A percentile compares a stretch with the other conserved stretches of the same genome.
phyloP scores from a whole-genome alignment of 495 filamentous ascomycete genomes.

The Neurospora terricola region DNA sequence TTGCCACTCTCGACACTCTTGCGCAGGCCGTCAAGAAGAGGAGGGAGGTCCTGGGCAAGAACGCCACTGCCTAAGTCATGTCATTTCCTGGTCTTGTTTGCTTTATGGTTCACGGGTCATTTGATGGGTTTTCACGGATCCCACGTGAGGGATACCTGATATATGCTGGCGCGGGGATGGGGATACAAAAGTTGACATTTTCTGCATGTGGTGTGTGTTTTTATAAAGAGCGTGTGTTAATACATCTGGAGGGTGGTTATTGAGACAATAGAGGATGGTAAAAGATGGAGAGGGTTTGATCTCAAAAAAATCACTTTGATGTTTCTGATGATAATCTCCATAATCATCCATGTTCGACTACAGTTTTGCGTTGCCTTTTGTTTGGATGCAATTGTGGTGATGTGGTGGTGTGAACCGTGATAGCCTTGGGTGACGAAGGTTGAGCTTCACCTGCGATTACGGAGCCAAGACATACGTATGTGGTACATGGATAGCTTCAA shows the following conservation, averaged over 20 bases:
- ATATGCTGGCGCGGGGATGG: neutral
- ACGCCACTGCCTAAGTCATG: conserved; percentile 5
- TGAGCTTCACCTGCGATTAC: neutral
- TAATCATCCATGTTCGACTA: neutral
- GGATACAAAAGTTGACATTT: neutral
- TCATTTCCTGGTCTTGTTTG: neutral
- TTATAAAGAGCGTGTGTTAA: neutral
- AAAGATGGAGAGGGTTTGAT: neutral
- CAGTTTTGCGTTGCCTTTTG: neutral
- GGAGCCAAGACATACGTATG: neutral
- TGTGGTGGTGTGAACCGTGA: neutral
- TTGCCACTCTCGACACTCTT: conserved; percentile 63
- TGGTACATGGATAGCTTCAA: neutral
- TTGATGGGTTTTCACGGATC: neutral
- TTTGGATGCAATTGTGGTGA: neutral
- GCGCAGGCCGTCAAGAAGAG: conserved; percentile 71
- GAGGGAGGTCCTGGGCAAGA: conserved; percentile 34
- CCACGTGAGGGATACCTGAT: neutral
- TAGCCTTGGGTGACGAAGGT: neutral
- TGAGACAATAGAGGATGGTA: neutral
- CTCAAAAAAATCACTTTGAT: neutral
- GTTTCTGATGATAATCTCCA: neutral
- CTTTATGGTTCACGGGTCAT: neutral
- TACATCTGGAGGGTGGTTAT: neutral
- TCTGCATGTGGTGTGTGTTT: neutral